phyloP scores from a whole-genome alignment of 345 rosid genomes.

The Raphanus raphanistrum region DNA sequence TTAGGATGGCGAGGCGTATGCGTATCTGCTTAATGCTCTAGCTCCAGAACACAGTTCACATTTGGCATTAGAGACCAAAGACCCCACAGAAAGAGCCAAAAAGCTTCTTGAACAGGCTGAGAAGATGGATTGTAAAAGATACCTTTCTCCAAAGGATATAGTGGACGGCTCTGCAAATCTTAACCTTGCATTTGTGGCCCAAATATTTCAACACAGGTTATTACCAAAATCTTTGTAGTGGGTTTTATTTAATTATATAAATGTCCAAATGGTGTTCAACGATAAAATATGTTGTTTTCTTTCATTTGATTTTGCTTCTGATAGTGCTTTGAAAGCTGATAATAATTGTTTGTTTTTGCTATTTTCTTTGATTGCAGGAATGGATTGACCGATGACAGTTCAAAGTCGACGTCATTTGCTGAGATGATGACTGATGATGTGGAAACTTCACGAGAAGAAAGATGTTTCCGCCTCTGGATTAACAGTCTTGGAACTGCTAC shows the following conservation, averaged over 20 bases:
- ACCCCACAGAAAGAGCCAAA: constrained; percentile 78
- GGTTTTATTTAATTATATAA: not conserved
- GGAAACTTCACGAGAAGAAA: constrained; percentile 92
- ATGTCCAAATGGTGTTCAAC: not conserved
- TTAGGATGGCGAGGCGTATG: constrained; percentile 98
- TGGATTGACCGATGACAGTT: constrained; percentile 68
- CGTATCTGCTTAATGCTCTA: constrained; percentile 86
- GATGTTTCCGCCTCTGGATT: constrained; percentile 98
- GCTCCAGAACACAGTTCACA: constrained; percentile 80
- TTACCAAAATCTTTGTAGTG: constrained; percentile 3
- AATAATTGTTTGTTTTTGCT: not conserved
- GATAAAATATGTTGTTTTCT: not conserved
- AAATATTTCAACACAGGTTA: constrained; percentile 91
- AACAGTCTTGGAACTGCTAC: constrained; percentile 87
- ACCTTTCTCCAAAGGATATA: constrained; percentile 83
- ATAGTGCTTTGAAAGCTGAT: constrained; percentile 11
- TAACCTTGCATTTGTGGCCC: constrained; percentile 95
- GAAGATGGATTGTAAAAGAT: constrained; percentile 90
- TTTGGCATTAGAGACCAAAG: constrained; percentile 50
- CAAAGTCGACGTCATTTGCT: constrained; percentile 63
- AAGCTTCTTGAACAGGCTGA: constrained; percentile 90
- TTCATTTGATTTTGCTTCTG: not conserved
- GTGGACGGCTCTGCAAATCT: constrained; percentile 97
- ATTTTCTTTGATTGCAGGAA: constrained; percentile 58
- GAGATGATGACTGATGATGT: constrained; percentile 99